Evolutionary conservation across 2,329 filamentous ascomycete species (phyloP).

Genomic region (Lachnellula occidentalis): DNA sequence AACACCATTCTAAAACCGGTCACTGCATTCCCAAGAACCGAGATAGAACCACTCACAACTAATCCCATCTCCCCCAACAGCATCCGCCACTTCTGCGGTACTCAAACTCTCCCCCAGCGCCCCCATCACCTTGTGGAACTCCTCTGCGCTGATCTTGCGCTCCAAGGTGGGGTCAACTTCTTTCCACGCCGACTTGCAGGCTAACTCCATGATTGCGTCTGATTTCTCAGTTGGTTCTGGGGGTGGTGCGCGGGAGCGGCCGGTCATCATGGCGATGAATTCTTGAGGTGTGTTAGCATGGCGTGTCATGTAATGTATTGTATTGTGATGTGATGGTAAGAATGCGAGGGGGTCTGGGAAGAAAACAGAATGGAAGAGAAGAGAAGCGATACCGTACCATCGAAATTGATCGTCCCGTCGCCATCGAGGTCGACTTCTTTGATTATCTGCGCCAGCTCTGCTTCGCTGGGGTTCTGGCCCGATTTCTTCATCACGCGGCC

Average conservation of each 20-base stretch:
- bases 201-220: slow-evolving; percentile 15
- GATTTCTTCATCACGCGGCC: slow-evolving; percentile 33
- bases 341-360: background rate
- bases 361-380: slow-evolving; percentile 40
- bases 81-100: slow-evolving; percentile 32
- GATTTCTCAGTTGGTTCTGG: slow-evolving; percentile 10
- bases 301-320: background rate
- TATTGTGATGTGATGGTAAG: too few relatives aligned
- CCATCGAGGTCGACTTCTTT: slow-evolving; percentile 36
- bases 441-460: slow-evolving; percentile 35
- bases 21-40: too few relatives aligned
- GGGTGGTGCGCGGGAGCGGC: slow-evolving; percentile 17
- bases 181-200: slow-evolving; percentile 33
- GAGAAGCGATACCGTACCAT: slow-evolving; percentile 26
- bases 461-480: slow-evolving; percentile 30
- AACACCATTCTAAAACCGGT: background rate
- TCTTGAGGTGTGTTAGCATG: slow-evolving; percentile 24
- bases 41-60: slow-evolving; percentile 29
- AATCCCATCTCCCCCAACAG: slow-evolving; percentile 34
- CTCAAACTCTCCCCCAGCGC: slow-evolving; percentile 31
- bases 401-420: slow-evolving; percentile 37
- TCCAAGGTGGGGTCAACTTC: slow-evolving; percentile 32
- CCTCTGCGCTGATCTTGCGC: slow-evolving; percentile 31
- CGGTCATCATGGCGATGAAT: slow-evolving; percentile 40
- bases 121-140: slow-evolving; percentile 33